Percentiles rank a stretch among this genome's conserved stretches.
Evolutionary conservation across 495 filamentous ascomycete species (phyloP).

Genomic region (Penicillium dipodomyicola): DNA sequence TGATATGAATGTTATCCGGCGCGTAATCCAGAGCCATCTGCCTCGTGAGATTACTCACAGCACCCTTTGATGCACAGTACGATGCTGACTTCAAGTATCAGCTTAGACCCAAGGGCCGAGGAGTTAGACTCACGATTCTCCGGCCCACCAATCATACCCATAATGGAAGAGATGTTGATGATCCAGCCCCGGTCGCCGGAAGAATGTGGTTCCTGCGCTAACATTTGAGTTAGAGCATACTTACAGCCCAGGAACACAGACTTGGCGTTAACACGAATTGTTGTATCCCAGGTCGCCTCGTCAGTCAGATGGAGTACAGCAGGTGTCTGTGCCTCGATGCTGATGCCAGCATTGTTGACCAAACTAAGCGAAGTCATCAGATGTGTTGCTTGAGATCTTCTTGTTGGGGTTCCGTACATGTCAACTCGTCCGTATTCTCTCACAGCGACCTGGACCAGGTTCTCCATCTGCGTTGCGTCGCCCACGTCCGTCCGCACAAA

Average conservation of each 20-base stretch:
- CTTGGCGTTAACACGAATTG: constrained; percentile 45
- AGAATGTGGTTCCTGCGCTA: constrained; percentile 43
- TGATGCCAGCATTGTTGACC: constrained; percentile 55
- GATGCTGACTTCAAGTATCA: constrained; percentile 26
- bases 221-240: constrained; percentile 51
- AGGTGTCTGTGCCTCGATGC: constrained; percentile 21
- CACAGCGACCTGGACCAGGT: constrained; percentile 37
- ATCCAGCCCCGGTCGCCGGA: constrained; percentile 56
- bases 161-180: constrained; percentile 50
- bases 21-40: constrained; percentile 53
- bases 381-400: background rate
- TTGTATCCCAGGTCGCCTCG: constrained; percentile 43
- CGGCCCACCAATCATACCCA: constrained; percentile 41
- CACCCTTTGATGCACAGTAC: constrained; percentile 54
- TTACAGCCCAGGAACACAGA: constrained; percentile 53
- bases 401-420: constrained; percentile 33
- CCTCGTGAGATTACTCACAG: constrained; percentile 49
- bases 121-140: constrained; percentile 20
- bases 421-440: constrained; percentile 47
- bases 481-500: constrained; percentile 51
- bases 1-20: constrained; percentile 50
- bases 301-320: constrained; percentile 38
- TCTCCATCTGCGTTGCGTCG: constrained; percentile 35
- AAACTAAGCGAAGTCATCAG: constrained; percentile 29
- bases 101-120: background rate